Conservation (phyloP, 169 alveolate genomes). For the Plasmodium fragile region DNA sequence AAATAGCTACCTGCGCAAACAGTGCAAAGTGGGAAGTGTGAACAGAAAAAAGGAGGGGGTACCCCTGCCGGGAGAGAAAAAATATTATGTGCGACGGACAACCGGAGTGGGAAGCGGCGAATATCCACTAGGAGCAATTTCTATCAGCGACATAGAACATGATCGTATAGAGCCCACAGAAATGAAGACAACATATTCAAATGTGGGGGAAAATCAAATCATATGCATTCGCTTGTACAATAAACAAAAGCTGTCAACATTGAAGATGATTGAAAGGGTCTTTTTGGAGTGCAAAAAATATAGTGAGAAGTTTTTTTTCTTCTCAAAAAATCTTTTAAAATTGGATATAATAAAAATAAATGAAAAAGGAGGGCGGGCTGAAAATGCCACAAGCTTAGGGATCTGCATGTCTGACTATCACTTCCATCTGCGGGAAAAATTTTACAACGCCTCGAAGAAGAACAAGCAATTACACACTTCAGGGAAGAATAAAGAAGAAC, state of each 20-base stretch:
- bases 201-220: conserved; percentile 6
- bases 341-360: conserved; percentile 63
- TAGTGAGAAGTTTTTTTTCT: conserved; percentile 65
- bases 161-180: neutral
- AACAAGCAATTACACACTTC: neutral
- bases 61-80: neutral
- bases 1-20: conserved; percentile 7
- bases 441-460: conserved; percentile 7
- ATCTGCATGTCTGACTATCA: conserved; percentile 59
- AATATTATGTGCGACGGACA: neutral
- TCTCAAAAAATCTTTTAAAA: conserved; percentile 58
- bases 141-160: neutral
- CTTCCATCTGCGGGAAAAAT: conserved; percentile 48
- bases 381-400: conserved; percentile 34
- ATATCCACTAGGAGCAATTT: neutral
- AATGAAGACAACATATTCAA: neutral
- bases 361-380: conserved; percentile 47
- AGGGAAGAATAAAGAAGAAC: neutral
- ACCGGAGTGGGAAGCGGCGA: neutral
- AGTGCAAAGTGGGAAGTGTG: neutral
- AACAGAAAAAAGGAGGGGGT: neutral
- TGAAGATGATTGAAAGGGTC: conserved; percentile 40
- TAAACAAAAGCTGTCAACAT: neutral
- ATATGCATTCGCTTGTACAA: conserved; percentile 57
- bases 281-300: conserved; percentile 73